Evolutionary conservation across 1,284 basidiomycete species (phyloP), one percentile per base, ranked within the genome.

Genomic region (Cronartium ribicola): DNA sequence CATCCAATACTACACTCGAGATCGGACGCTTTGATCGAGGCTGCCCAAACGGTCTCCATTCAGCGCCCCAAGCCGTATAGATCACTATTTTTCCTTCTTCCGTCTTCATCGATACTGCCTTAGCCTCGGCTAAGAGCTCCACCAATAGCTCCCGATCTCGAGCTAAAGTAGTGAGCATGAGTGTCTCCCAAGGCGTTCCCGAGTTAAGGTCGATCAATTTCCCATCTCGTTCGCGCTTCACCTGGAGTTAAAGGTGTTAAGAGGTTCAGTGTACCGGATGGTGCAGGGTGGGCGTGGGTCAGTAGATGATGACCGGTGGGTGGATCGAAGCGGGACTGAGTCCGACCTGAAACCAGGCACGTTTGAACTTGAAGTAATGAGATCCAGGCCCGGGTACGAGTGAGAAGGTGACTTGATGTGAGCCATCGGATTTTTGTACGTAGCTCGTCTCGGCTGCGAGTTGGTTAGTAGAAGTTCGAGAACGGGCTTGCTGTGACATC

Each of bases 21-120:
- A 98, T 82, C 46, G 94, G 89, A 55, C 96, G 85, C 81, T 94
- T 93, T 75, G 89, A 84, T 67, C 95, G 85, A 29, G 96, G 95
- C 78, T 90, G 89, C 4, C 96, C 96, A 80, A 99, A 98, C 3
- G 92, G 94, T 72, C 88, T 86, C 96, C 96, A 99, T 80, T 98
- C 94, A 20, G 89, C 89, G 0, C 93, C 93, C 92, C 94, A 96
- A 8, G 94, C 92, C 0, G 94, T 98, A 78, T 95, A 92, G 76
- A 98, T 91, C 71, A 97, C 90, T 22, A 96, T 92, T 80, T 95
- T 95, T 64, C 95, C 95, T 81, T 97, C 91, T 74, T 93, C 90
- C 0, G 87, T 89, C 55, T 85, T 85, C 83, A 96, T 86, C 0
- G 94, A 94, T 46, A 96, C 84, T 79, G 92, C 89, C 60, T 92